Base-by-base conservation (phyloP, 176 grass and related monocot genomes). In the Hordeum vulgare region DNA sequence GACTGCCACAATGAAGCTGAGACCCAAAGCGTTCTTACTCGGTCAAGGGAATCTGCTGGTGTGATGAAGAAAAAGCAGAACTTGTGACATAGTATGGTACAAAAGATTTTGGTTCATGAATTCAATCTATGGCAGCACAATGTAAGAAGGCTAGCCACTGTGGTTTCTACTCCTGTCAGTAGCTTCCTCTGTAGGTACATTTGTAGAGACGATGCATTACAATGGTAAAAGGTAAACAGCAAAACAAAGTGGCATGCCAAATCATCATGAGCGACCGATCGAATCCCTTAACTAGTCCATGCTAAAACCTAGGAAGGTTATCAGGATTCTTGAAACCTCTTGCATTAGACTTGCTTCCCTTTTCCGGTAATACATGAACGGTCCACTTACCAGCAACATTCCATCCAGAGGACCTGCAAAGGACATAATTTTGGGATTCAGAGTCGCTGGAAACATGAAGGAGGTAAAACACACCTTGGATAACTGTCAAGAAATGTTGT, bases 381-480 rank as follows among this genome's bases (percentile, higher is more conserved):
- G 84, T 15, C 92, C 90, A 25, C 90, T 97, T 75, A 93, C 79
- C 54, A 97, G 31, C 79, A 97, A 76, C 86, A 97, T 91, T 20
- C 90, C 90, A 24, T 68, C 71, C 86, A 94, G n/a, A 97, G 20
- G 29, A 97, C 88, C 92, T 97, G 78, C 49, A 76, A 65, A 80
- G 13, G 8, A 37, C 26, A 85, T 45, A 42, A 68, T 10, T 74
- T 70, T 27, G 18, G 61, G 23, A 74, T 64, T 75, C 64, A 70
- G 37, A 59, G 12, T n/a, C 28, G 36, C 64, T 2, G 7, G 7
- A 10, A 49, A 34, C 45, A 75, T 84, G 40, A 6, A 79, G 0
- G 44, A 14, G 0, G 44, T 24, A 18, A 61, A 53, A 75, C 56
- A 41, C 37, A 0, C 11, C 7, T 25, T 15, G 25, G 31, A 31